Percentiles rank a stretch among this genome's conserved stretches.
These are phyloP conservation scores for Prunus armeniaca DNA, from an alignment of 306 rosid species.

Conservation along the genomic window DNA sequence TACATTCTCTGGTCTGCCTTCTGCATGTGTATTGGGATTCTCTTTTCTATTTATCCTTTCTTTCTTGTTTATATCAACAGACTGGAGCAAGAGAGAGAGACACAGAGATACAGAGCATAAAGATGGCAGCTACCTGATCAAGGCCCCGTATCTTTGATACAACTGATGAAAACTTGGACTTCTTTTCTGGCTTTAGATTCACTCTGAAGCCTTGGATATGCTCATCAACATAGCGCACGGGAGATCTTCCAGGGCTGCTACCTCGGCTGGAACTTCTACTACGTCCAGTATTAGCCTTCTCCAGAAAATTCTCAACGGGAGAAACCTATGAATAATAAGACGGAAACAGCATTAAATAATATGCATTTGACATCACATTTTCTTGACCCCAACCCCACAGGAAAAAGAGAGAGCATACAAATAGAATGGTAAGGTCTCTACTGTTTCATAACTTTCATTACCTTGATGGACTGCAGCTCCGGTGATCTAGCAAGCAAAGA, in stretches of 20 bases:
- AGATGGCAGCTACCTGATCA: constrained; percentile 69
- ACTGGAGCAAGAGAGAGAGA: background rate
- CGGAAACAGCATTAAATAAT: constrained; percentile 16
- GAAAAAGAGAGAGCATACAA: background rate
- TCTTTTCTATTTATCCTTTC: background rate
- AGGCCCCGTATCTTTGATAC: constrained; percentile 94
- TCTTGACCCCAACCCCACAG: background rate
- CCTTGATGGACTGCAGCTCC: constrained; percentile 97
- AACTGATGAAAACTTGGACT: constrained; percentile 92
- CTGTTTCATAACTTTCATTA: constrained; percentile 20
- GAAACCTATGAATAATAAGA: constrained; percentile 55
- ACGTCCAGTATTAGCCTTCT: constrained; percentile 70
- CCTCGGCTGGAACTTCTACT: constrained; percentile 91
- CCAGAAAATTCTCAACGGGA: constrained; percentile 87
- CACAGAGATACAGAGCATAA: background rate
- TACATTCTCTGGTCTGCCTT: background rate
- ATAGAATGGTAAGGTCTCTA: constrained; percentile 8
- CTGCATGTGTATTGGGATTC: background rate
- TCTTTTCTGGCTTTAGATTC: constrained; percentile 82
- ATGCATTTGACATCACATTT: background rate
- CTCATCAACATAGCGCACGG: constrained; percentile 69
- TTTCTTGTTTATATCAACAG: background rate
- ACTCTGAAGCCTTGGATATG: constrained; percentile 90
- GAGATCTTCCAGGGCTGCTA: constrained; percentile 92
- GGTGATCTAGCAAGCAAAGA: constrained; percentile 96